phyloP scores from a whole-genome alignment of 176 grass and related monocot species.

The bread wheat (Triticum aestivum) region IWGSC_CS_RefSeq_v2.1 NC_057803.1:90921934-90922433 shows the following conservation, averaged over 20 bases:
- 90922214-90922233: not conserved
- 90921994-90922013: not conserved
- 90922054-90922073: not conserved
- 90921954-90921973: slow-evolving; percentile 69
- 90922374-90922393: not conserved
- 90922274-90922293: not conserved
- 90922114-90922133: not conserved
- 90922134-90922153: not conserved
- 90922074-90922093: not conserved
- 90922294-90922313: not conserved
- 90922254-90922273: not conserved
- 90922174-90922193: not conserved
- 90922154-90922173: not conserved
- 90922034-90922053: not conserved
- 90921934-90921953: slow-evolving; percentile 62
- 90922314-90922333: not conserved
- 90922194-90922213: not conserved
- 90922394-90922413: not conserved
- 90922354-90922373: not conserved
- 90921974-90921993: slow-evolving; percentile 14
- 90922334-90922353: not conserved
- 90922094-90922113: not conserved
- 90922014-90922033: not conserved
- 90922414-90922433: not conserved
- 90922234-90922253: not conserved